These are phyloP conservation scores for Schizochytrium sp. DNA, from an alignment of 108 stramenopile species.

Conservation along the genomic window DNA sequence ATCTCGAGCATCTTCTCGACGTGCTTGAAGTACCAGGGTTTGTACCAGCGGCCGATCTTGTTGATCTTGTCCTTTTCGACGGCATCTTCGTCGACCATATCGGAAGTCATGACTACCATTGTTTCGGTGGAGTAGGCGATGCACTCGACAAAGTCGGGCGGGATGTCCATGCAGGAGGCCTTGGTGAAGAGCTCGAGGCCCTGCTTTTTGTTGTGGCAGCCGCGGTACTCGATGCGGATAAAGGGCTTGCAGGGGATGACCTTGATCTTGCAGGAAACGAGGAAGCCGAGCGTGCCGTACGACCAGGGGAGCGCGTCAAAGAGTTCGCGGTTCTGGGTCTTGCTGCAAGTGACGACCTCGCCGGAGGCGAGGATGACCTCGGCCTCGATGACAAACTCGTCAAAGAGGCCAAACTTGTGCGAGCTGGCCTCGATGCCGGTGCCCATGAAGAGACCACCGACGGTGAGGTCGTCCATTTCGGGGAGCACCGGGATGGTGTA, in stretches of 20 bases:
- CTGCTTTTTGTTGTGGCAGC: conserved; percentile 22
- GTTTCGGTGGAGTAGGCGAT: conserved; percentile 40
- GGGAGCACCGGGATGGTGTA: conserved; percentile 44
- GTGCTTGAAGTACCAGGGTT: conserved; percentile 58
- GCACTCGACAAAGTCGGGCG: conserved; percentile 49
- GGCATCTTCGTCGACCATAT: conserved; percentile 37
- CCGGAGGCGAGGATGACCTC: conserved; percentile 44
- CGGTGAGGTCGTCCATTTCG: conserved; percentile 58
- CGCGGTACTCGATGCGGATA: conserved; percentile 41
- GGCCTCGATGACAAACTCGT: conserved; percentile 44
- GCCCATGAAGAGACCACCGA: conserved; percentile 54
- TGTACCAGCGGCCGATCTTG: conserved; percentile 38
- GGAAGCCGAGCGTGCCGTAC: conserved; percentile 54
- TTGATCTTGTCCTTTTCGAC: conserved; percentile 23
- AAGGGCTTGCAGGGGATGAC: conserved; percentile 44
- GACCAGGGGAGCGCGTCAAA: conserved; percentile 60
- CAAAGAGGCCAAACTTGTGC: conserved; percentile 51
- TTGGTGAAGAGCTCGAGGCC: conserved; percentile 21
- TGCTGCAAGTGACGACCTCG: conserved; percentile 38
- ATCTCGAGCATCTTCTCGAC: conserved; percentile 42
- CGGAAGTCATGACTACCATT: conserved; percentile 47
- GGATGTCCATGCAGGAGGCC: neutral
- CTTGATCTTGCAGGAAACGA: conserved; percentile 44
- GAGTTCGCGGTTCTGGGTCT: conserved; percentile 46
- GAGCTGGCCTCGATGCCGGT: conserved; percentile 53